phyloP scores from a whole-genome alignment of 495 filamentous ascomycete genomes.

The Cercophora samala region DNA sequence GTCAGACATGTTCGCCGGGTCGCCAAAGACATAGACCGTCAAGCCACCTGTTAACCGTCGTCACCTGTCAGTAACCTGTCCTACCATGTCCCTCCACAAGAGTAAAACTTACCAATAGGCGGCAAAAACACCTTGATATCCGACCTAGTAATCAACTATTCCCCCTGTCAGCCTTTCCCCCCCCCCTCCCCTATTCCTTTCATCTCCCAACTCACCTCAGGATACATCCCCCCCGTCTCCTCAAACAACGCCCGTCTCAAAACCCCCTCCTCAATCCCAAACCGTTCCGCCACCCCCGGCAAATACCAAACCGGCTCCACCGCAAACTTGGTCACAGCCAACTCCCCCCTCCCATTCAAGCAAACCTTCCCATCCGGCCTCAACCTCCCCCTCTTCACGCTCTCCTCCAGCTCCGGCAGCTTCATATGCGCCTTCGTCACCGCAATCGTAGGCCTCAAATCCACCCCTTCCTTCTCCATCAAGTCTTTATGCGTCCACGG shows the following conservation, averaged over 20 bases:
- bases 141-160: conserved; percentile 75
- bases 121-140: conserved; percentile 96
- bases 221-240: conserved; percentile 89
- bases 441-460: conserved; percentile 91
- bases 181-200: background rate
- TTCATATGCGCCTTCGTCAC: conserved; percentile 97
- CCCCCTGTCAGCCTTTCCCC: background rate
- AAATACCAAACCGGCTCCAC: conserved; percentile 97
- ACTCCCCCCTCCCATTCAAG: conserved; percentile 74
- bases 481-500: conserved; percentile 73
- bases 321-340: conserved; percentile 94
- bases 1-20: conserved; percentile 88
- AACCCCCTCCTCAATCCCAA: conserved; percentile 88
- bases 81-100: background rate
- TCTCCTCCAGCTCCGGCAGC: conserved; percentile 86
- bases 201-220: conserved; percentile 52
- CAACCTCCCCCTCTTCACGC: conserved; percentile 73
- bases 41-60: conserved; percentile 62
- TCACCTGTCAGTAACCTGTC: background rate
- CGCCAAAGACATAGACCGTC: conserved; percentile 96
- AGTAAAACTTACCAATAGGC: conserved; percentile 61
- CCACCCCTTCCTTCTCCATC: conserved; percentile 69
- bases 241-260: conserved; percentile 87
- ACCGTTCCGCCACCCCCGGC: conserved; percentile 89
- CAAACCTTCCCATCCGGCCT: conserved; percentile 89